Evolutionary conservation across 2,329 filamentous ascomycete species (phyloP), one percentile per base, ranked within the genome.

Genomic region (Xylaria sp.): DNA sequence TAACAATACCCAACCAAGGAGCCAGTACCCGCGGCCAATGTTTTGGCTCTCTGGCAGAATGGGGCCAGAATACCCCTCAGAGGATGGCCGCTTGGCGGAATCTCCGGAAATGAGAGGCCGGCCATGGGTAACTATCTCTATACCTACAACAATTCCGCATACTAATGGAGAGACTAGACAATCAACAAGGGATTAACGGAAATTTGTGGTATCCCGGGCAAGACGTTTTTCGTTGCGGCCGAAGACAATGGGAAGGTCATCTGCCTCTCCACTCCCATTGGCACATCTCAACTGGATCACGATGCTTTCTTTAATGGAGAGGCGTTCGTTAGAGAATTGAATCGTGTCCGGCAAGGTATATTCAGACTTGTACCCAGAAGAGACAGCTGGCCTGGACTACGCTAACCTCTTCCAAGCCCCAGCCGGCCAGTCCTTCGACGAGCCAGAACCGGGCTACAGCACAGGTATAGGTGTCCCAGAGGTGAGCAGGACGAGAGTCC

Each of bases 211-310:
- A 85, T 89, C 53, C 81, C 83, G 1, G 83, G 82, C 12, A 81
- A 82, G 60, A 79, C 80, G 67, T 89, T 84, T 73, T 87, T 89
- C 70, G 79, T 89, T 39, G 85, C 83, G 12, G 82, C 82, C 1
- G 78, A 86, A 46, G 78, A 81, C 41, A 83, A 86, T 32, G 83
- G 67, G 1, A 85, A 66, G 34, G 30, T 66, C 84, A 84, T 23
- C 79, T 80, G 18, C 80, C 18, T 75, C 78, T 82, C 66, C 73
- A 79, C 60, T 73, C 81, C 60, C 75, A 63, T 65, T 20, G 60
- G 65, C 1, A 65, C 71, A 43, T 63, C 72, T 0, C 65, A 67
- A n/a, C 61, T 73, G 13, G 60, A 74, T 32, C 67, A 84, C 56
- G 76, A 77, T 2, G 80, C 80, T 25, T 86, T 87, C 66, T 86